Conservation (phyloP, 306 rosid genomes). For the Sicyos baderoa region DNA sequence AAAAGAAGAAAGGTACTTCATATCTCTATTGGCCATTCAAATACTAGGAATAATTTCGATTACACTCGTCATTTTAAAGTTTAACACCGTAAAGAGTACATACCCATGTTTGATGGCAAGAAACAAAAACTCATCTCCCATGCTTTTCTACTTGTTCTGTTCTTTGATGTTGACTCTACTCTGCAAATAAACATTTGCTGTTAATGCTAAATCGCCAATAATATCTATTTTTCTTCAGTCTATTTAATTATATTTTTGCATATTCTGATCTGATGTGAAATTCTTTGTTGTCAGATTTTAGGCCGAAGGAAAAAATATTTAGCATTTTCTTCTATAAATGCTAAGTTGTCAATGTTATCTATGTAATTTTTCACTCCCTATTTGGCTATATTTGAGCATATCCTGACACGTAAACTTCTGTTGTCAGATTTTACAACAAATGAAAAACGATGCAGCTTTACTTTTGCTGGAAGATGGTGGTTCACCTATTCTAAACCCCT, state of each 20-base stretch:
- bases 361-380: not conserved
- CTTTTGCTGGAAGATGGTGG: slow-evolving; percentile 74
- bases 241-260: not conserved
- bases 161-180: not conserved
- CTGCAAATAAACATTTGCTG: not conserved
- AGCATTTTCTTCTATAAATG: not conserved
- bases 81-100: not conserved
- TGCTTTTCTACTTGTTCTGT: not conserved
- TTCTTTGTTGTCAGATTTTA: slow-evolving; percentile 45
- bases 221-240: not conserved
- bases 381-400: not conserved
- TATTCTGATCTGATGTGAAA: slow-evolving; percentile 18
- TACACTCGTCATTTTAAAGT: not conserved
- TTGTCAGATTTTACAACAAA: slow-evolving; percentile 82
- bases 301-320: slow-evolving; percentile 57
- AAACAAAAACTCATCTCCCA: not conserved
- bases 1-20: slow-evolving; percentile 83
- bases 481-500: slow-evolving; percentile 69
- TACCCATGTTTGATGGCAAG: not conserved
- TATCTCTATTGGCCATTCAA: slow-evolving; percentile 20
- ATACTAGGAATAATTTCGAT: slow-evolving; percentile 4
- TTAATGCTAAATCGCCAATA: not conserved
- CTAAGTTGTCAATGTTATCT: not conserved
- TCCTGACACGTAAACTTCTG: slow-evolving; percentile 21
- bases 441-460: slow-evolving; percentile 74